phyloP scores from a whole-genome alignment of 2,329 filamentous ascomycete genomes.

The Parastagonospora nodorum region DNA sequence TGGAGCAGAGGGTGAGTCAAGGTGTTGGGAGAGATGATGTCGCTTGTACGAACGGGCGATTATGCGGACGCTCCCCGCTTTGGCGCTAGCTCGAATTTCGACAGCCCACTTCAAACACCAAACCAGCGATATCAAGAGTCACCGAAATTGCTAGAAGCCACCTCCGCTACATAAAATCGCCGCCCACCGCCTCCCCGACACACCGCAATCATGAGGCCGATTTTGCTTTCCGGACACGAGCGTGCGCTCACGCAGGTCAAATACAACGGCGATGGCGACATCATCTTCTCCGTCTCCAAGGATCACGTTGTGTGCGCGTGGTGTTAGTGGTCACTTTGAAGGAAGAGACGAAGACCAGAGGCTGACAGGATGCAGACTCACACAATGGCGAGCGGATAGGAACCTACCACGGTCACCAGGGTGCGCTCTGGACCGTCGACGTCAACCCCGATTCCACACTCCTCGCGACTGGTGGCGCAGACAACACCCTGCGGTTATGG shows the following conservation, averaged over 20 bases:
- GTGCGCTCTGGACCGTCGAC: constrained; percentile 98
- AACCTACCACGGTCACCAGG: constrained; percentile 92
- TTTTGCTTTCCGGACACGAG: constrained; percentile 95
- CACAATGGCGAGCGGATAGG: constrained; percentile 98
- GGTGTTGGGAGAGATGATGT: constrained; percentile 8
- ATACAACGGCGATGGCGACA: constrained; percentile 84
- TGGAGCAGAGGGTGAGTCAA: background rate
- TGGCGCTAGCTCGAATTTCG: constrained; percentile 20
- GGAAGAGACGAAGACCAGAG: constrained; percentile 5
- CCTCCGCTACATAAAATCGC: constrained; percentile 23
- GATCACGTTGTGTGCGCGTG: constrained; percentile 97
- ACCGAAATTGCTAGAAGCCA: constrained; percentile 36
- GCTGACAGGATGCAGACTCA: constrained; percentile 56
- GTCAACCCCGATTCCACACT: constrained; percentile 90
- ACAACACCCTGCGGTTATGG: constrained; percentile 98
- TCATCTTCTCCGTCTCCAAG: constrained; percentile 94
- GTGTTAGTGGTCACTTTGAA: constrained; percentile 55
- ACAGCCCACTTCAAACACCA: constrained; percentile 37
- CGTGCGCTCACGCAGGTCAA: constrained; percentile 94
- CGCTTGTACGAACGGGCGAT: constrained; percentile 1
- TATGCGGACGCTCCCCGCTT: constrained; percentile 11
- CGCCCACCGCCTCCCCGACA: constrained; percentile 5
- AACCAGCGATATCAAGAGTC: constrained; percentile 34
- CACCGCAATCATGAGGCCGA: constrained; percentile 77
- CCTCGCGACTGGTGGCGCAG: constrained; percentile 92